Base-by-base conservation (phyloP, 1,284 basidiomycete genomes). In the Ganoderma lucidum region DNA sequence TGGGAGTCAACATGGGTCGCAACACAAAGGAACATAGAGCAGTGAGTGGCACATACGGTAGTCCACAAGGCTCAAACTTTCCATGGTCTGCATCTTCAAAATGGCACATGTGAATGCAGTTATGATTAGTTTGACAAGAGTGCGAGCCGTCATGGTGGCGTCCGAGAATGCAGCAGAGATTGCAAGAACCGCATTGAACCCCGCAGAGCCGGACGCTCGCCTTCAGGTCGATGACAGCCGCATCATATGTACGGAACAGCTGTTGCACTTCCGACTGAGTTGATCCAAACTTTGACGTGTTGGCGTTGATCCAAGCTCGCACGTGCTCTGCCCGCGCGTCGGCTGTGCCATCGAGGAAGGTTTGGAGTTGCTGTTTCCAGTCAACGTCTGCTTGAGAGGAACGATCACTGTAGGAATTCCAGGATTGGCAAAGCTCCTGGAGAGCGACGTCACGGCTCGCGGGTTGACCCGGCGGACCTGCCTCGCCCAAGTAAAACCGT, bases 151-250 rank as follows among this genome's bases (percentile, higher is more conserved):
- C 80, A 66, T 91, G 90, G 14, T 79, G 80, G 2, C 83, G 80
- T 63, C 78, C 79, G 19, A 78, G 80, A 6, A 88, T 55, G 68
- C 89, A 91, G 17, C 78, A 70, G 2, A 90, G 79, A 56, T 85
- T 80, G 75, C 90, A 90, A 0, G 63, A 65, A 0, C 71, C 69
- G 71, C 89, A 90, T 53, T 82, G 79, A 56, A 82, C 71, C 51
- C 80, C 79, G 74, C 89, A 91, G 0, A 90, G 74, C 62, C 87
- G 83, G 6, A 87, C 77, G 59, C 79, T 83, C 0, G 82, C 76
- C 64, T 76, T 82, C 63, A 90, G 72, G 59, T 86, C 84, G 4
- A 87, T 82, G 3, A 78, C 75, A 2, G 80, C 71, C 37, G 64
- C 79, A 12, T 87, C 83, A 66, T 87, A 83, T 8, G 78, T 74